These are phyloP conservation scores for Xerocomellus chrysenteron DNA, from an alignment of 768 basidiomycete species.

Conservation along the genomic window DNA sequence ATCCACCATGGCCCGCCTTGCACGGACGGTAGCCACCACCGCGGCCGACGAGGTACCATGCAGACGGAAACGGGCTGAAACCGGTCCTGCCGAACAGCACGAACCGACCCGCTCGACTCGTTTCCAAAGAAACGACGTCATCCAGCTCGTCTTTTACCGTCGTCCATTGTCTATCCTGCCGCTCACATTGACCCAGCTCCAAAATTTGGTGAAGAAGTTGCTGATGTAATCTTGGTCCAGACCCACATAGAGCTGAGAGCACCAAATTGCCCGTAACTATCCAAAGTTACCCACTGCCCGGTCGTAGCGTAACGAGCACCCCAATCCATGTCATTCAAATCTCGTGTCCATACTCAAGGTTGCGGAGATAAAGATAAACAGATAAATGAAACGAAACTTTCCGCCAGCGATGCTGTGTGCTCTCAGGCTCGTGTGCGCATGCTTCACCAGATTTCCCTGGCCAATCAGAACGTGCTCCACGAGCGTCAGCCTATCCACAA, in stretches of 20 bases:
- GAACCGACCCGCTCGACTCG: slow-evolving; percentile 8
- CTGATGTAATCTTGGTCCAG: background rate
- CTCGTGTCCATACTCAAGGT: background rate
- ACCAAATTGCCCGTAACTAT: background rate
- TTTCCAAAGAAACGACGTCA: slow-evolving; percentile 29
- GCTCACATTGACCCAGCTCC: background rate
- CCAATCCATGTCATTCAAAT: background rate
- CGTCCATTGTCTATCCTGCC: background rate
- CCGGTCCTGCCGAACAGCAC: background rate
- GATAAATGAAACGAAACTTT: slow-evolving; percentile 9
- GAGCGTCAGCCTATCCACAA: background rate
- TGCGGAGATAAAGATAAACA: slow-evolving; percentile 32
- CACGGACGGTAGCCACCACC: background rate
- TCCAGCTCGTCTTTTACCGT: slow-evolving; percentile 1
- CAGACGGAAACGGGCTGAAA: slow-evolving; percentile 15
- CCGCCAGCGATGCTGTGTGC: slow-evolving; percentile 5
- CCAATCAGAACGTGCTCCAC: slow-evolving; percentile 8
- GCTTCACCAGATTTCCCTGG: slow-evolving; percentile 7
- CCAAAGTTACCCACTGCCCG: background rate
- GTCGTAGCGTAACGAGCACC: slow-evolving; percentile 19
- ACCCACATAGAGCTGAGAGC: background rate
- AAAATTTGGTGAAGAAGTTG: background rate
- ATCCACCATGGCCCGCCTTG: background rate
- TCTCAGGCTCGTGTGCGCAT: background rate
- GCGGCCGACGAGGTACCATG: slow-evolving; percentile 1